These are phyloP conservation scores for Nemania sp. DNA, from an alignment of 2,329 filamentous ascomycete species.

Conservation along the genomic window DNA sequence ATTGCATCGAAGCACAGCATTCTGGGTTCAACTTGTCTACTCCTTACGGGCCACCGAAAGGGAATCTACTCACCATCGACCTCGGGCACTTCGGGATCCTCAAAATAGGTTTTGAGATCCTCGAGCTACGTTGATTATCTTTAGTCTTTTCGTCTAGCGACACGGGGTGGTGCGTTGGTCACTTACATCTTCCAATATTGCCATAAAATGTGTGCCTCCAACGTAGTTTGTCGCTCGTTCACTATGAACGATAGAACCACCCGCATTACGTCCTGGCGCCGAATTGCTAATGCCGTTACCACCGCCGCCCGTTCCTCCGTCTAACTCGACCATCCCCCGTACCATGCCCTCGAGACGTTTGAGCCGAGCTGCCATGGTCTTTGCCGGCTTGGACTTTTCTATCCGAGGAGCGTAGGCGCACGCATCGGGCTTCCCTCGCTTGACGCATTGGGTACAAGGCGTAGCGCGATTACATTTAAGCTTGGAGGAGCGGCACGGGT, in stretches of 20 bases:
- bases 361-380: slow-evolving; percentile 58
- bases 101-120: slow-evolving; percentile 61
- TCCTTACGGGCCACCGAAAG: no score
- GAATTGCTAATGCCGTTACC: slow-evolving; percentile 16
- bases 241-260: slow-evolving; percentile 50
- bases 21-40: no score
- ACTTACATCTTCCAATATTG: slow-evolving; percentile 62
- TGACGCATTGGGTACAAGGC: slow-evolving; percentile 57
- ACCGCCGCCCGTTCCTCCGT: slow-evolving; percentile 26
- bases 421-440: slow-evolving; percentile 49
- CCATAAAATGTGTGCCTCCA: slow-evolving; percentile 63
- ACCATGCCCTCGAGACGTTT: slow-evolving; percentile 61
- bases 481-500: slow-evolving; percentile 56
- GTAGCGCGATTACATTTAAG: slow-evolving; percentile 58
- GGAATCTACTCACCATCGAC: slow-evolving; percentile 26
- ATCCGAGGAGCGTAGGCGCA: slow-evolving; percentile 56
- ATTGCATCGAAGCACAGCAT: no score
- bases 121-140: slow-evolving; percentile 50
- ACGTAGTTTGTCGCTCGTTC: slow-evolving; percentile 54
- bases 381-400: slow-evolving; percentile 45
- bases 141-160: no score
- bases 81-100: slow-evolving; percentile 47
- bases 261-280: slow-evolving; percentile 27
- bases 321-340: slow-evolving; percentile 55
- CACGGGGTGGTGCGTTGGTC: background rate